phyloP scores from a whole-genome alignment of 2,329 filamentous ascomycete genomes.

The Xylaria digitata region DNA sequence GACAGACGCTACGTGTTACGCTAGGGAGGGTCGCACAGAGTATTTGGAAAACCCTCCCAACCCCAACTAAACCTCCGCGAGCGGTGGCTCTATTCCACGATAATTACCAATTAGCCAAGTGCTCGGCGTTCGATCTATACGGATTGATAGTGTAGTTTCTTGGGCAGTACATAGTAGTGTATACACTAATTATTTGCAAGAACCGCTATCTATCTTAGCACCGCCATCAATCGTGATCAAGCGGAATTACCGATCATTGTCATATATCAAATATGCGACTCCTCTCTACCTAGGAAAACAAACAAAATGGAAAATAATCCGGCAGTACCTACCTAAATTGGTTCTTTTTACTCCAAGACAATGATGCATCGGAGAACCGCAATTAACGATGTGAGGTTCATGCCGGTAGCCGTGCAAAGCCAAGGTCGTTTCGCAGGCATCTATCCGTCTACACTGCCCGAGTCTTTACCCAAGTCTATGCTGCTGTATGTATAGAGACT shows the following conservation, averaged over 20 bases:
- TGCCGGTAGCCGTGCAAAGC: slow-evolving; percentile 17
- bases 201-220: too few species aligned
- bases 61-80: slow-evolving; percentile 5
- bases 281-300: neutral
- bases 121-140: slow-evolving; percentile 16
- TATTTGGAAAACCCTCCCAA: slow-evolving; percentile 32
- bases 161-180: neutral
- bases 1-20: slow-evolving; percentile 17
- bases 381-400: slow-evolving; percentile 20
- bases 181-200: slow-evolving; percentile 17
- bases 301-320: neutral
- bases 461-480: neutral
- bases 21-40: slow-evolving; percentile 21
- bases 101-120: slow-evolving; percentile 27
- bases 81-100: neutral
- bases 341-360: slow-evolving; percentile 27
- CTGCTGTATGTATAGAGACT: neutral
- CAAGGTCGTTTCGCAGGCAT: slow-evolving; percentile 2
- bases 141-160: neutral
- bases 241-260: neutral
- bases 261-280: slow-evolving; percentile 1
- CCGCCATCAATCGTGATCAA: neutral
- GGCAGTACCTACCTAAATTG: slow-evolving; percentile 28
- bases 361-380: slow-evolving; percentile 12
- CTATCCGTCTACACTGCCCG: slow-evolving; percentile 1